Conservation (phyloP, 257 asterid genomes). For the Jasminum sambac region DNA sequence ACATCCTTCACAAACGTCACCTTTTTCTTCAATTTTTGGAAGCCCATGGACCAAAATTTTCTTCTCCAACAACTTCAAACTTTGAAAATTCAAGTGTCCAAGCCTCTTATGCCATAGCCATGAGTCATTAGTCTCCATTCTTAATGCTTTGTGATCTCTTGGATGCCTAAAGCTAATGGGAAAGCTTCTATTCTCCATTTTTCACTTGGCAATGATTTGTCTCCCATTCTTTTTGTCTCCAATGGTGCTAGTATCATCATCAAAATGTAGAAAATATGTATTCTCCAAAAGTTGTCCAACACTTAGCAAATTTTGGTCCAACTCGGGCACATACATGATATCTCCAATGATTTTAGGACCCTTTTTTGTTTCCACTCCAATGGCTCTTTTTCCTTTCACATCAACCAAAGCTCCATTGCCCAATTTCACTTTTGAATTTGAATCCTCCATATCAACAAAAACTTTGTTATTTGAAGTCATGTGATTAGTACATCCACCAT, state of each 20-base stretch:
- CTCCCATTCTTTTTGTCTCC: no score
- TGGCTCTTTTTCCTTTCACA: no score
- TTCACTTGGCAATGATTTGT: no score
- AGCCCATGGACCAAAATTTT: slow-evolving; percentile 8
- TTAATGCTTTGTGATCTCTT: no score
- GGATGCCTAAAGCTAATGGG: not conserved
- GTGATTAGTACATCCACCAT: no score
- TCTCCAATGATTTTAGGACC: no score
- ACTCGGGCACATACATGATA: not conserved
- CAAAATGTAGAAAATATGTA: not conserved
- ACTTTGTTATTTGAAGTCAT: no score
- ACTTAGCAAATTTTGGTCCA: slow-evolving; percentile 2
- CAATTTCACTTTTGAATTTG: no score
- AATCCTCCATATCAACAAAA: no score
- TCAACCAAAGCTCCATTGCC: no score
- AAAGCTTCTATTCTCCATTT: not conserved
- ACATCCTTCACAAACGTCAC: slow-evolving; percentile 1
- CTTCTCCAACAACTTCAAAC: slow-evolving; percentile 10
- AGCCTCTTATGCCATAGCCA: slow-evolving; percentile 7
- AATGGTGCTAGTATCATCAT: not conserved
- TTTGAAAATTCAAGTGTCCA: slow-evolving; percentile 11
- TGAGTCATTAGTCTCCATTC: not conserved
- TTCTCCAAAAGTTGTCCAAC: not conserved
- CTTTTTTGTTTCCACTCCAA: no score
- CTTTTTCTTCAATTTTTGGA: slow-evolving; percentile 14